Base-by-base conservation (phyloP, 768 basidiomycete genomes). In the Boletus reticulatus region DNA sequence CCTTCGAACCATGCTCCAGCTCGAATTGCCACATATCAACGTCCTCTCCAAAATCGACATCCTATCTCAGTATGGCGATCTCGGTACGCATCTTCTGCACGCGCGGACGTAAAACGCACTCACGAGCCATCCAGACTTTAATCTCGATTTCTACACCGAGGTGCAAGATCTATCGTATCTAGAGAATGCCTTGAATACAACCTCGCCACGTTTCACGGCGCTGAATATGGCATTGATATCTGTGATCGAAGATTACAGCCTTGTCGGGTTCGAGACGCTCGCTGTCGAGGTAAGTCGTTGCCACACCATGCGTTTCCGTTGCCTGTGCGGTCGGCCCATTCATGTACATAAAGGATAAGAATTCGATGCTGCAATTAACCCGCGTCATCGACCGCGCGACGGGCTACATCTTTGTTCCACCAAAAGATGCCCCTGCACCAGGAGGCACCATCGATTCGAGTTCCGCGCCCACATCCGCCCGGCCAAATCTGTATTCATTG, bases 1-100 rank as follows among this genome's bases (percentile, higher is more conserved):
- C 12, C 79, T 99, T 27, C 82, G 97, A 47, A 92, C 96, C 16
- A 98, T 98, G 97, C 79, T 99, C n/a, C 95, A 98, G 66, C 81
- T 99, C 52, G 97, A 97, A 66, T 81, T 98, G n/a, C 97, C 97
- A 0, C 97, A 98, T 68, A 79, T 99, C 73, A 98, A 99, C 67
- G 97, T 99, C 4, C 78, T 99, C 14, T 95, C 93, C 10, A 99
- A 99, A 72, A 80, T 98, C 52, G 97, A 99, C 72, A 76, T 98
- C n/a, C 76, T 99, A 17, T 77, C 81, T 17, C 84, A 88, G 60
- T 95, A 96, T 58, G 97, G 97, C 12, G 92, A 96, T 57, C 79
- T 98, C 42, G 92, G 95, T 95, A 63, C 44, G 81, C 68, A 5
- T n/a, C 47, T 17, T 44, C 43, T 17, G 16, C 34, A 14, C 34